Base-by-base conservation (phyloP, 352 stramenopile genomes). In the Globisporangium lucens region DNA sequence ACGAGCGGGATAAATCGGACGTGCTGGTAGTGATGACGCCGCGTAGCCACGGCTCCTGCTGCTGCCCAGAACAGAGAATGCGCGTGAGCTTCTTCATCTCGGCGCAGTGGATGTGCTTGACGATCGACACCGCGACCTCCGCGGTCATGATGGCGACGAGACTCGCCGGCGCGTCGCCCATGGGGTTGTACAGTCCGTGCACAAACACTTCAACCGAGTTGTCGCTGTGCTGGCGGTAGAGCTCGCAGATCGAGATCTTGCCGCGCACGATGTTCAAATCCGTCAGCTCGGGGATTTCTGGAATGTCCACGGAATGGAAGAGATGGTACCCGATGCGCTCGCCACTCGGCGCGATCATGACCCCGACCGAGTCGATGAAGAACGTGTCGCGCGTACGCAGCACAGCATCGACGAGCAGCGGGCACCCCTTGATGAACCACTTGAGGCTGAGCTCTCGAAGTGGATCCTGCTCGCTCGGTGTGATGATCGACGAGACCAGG, bases 191-290 rank as follows among this genome's bases (percentile, higher is more conserved):
- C 7, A 55, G 7, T 8, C 22, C 22, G 47, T 24, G 12, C 22
- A 12, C 22, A 24, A 29, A 55, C 7, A 55, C 47, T 27, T 55
- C 47, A 7, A 55, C 47, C 20, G 20, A 55, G 20, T 38, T 57
- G 24, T 35, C 10, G 12, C 17, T 57, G 9, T 10, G 52, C 10
- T 57, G 52, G 52, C 61, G 61, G 33, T 51, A 59, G 20, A 66
- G 22, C 15, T 35, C 29, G 46, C 61, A 60, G 15, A 59, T 36
- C 5, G 61, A 67, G 22, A 67, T 10, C 22, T 20, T 36, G 4
- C 46, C 33, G 17, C 61, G 47, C 49, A 67, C 61, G 52, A 46
- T 38, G 35, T 52, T 17, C 20, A 35, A 61, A 36, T 69, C 38
- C 46, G 47, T 55, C 20, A 55, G n/a, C n/a, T 55, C 47, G 8